Evolutionary conservation across 2,329 filamentous ascomycete genomes (phyloP).

Genomic region (Colletotrichum endophyticum): DNA sequence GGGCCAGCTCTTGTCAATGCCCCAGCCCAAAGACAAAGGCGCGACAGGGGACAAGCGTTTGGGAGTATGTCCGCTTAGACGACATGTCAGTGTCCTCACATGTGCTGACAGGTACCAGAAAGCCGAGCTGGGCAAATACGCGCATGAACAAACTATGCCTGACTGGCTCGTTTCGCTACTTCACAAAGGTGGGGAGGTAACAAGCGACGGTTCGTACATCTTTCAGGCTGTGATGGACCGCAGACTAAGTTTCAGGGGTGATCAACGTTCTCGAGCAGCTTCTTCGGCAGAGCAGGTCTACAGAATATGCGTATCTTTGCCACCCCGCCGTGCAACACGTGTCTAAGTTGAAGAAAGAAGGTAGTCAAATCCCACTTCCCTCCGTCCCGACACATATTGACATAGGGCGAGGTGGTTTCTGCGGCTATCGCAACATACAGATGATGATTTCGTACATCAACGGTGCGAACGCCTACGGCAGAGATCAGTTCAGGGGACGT

Average conservation of each 20-base stretch:
- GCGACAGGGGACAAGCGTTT: not conserved
- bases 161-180: slow-evolving; percentile 69
- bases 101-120: slow-evolving; percentile 37
- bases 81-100: not conserved
- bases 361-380: slow-evolving; percentile 34
- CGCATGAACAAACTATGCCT: slow-evolving; percentile 78
- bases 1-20: slow-evolving; percentile 28
- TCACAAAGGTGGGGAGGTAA: slow-evolving; percentile 60
- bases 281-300: slow-evolving; percentile 66
- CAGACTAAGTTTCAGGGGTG: slow-evolving; percentile 52
- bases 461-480: slow-evolving; percentile 58
- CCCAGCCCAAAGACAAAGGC: not conserved
- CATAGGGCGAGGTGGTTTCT: slow-evolving; percentile 74
- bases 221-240: not conserved
- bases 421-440: slow-evolving; percentile 94
- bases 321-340: slow-evolving; percentile 78
- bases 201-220: slow-evolving; percentile 49
- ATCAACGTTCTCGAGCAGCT: slow-evolving; percentile 68
- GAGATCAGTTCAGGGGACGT: slow-evolving; percentile 61
- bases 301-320: slow-evolving; percentile 79
- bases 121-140: slow-evolving; percentile 73
- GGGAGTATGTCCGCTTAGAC: not conserved
- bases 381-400: not conserved
- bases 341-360: slow-evolving; percentile 80
- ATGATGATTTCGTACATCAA: slow-evolving; percentile 85